Evolutionary conservation across 768 basidiomycete species (phyloP), one percentile per base, ranked within the genome.

Genomic region (Xerocomellus intermedius): DNA sequence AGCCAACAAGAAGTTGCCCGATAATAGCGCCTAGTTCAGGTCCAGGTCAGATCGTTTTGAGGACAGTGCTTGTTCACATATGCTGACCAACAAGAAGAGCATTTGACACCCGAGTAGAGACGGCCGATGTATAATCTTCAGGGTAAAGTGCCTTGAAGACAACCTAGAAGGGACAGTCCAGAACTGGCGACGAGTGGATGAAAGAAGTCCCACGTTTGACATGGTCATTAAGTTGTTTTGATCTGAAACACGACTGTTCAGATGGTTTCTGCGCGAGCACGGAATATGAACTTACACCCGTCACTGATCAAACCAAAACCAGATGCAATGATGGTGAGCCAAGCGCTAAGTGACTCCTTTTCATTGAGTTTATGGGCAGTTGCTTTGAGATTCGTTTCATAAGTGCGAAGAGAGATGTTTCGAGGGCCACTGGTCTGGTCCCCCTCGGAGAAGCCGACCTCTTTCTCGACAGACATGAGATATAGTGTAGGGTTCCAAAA

Each of bases 171-270:
- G 57, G 32, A 58, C 37, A 44, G n/a, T 53, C 38, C n/a, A 61
- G 57, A 57, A 52, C 50, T 49, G 24, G 39, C 5, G 9, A 46
- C 14, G n/a, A 21, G 17, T 24, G 22, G 13, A 43, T 22, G 16
- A 49, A 49, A 46, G 36, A 32, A 39, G 39, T 52, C 73, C 46
- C 59, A 83, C 85, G 55, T 87, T 87, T 42, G 79, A 66, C 82
- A 86, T 82, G 0, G 85, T 85, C 84, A 86, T 85, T 26, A 86
- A 69, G 60, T 83, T 85, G 66, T 87, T 87, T 65, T 87, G 83
- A 64, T 86, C 84, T 85, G 62, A 41, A 58, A 28, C 30, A 41
- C 36, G 41, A 26, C 43, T 50, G 22, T 44, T 59, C 44, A 60
- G 21, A 17, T n/a, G 17, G 38, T 52, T 54, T 39, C 35, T 48